Evolutionary conservation across 148 eudicot genomes (phyloP).

Genomic region (Dysphania ambrosioides): DNA sequence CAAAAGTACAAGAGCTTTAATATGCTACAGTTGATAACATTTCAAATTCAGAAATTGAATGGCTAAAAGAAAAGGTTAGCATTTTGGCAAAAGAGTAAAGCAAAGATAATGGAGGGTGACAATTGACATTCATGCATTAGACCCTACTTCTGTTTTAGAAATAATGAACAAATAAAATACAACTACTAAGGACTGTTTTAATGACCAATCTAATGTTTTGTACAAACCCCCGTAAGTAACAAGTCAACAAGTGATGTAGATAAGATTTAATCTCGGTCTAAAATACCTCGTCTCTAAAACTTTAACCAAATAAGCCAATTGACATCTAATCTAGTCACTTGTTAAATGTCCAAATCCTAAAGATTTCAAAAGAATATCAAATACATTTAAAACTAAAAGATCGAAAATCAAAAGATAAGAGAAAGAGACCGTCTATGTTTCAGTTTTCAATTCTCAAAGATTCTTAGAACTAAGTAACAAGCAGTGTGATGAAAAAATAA

Average conservation of each 20-base stretch:
- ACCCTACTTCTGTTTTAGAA: conserved; percentile 8
- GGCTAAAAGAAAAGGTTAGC: not conserved
- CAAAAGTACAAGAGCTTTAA: not conserved
- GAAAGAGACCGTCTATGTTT: not conserved
- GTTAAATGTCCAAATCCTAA: not conserved
- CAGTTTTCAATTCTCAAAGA: not conserved
- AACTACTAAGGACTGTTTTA: not conserved
- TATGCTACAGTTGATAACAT: not conserved
- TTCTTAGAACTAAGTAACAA: not conserved
- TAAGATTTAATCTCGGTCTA: no score
- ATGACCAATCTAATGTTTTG: conserved; percentile 2
- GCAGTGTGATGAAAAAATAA: not conserved
- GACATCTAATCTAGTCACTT: no score
- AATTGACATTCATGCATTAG: conserved; percentile 12
- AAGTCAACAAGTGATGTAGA: no score
- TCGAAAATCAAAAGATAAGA: not conserved
- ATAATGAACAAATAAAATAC: not conserved
- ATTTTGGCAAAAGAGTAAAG: conserved; percentile 1
- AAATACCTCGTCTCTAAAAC: no score
- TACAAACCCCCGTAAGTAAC: no score
- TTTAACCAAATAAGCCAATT: not conserved
- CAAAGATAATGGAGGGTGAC: not conserved
- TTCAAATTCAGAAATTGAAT: not conserved
- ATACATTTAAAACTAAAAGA: not conserved
- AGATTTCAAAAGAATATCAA: not conserved